phyloP scores from a whole-genome alignment of 306 rosid species.

The Glycine latifolia region DNA sequence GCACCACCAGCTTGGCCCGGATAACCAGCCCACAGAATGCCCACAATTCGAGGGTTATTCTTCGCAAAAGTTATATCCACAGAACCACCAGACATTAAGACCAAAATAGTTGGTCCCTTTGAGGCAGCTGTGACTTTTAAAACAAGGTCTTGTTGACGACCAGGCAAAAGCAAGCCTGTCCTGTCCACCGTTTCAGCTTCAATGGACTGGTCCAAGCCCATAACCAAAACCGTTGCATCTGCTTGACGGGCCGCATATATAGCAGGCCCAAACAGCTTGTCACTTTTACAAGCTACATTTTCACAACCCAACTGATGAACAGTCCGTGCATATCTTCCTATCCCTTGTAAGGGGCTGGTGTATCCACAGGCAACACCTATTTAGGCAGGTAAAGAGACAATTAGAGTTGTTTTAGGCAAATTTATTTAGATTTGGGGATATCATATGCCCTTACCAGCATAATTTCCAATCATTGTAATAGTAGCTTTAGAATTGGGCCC shows the following conservation, averaged over 20 bases:
- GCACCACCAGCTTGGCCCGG: slow-evolving; percentile 96
- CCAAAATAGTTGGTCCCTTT: slow-evolving; percentile 77
- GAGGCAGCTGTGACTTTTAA: slow-evolving; percentile 75
- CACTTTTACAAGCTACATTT: slow-evolving; percentile 62
- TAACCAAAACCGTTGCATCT: slow-evolving; percentile 69
- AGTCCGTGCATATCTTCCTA: slow-evolving; percentile 58
- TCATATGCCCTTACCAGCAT: slow-evolving; percentile 66
- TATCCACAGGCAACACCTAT: slow-evolving; percentile 85
- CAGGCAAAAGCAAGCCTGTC: slow-evolving; percentile 67
- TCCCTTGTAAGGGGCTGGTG: slow-evolving; percentile 80
- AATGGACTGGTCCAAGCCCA: slow-evolving; percentile 90
- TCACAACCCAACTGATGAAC: slow-evolving; percentile 67
- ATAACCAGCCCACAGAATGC: slow-evolving; percentile 84
- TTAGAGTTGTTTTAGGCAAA: not conserved
- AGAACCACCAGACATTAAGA: slow-evolving; percentile 91
- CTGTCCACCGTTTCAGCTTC: slow-evolving; percentile 86
- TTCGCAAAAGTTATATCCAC: slow-evolving; percentile 75
- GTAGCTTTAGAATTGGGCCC: slow-evolving; percentile 88
- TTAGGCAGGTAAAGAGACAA: not conserved
- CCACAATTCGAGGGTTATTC: slow-evolving; percentile 59
- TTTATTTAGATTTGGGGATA: not conserved
- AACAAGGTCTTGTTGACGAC: slow-evolving; percentile 80
- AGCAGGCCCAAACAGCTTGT: slow-evolving; percentile 61
- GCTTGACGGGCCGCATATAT: slow-evolving; percentile 68
- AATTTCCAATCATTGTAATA: slow-evolving; percentile 82